These are phyloP conservation scores for Ehretia macrophylla DNA, from an alignment of 257 asterid genomes.

Conservation along the genomic window DNA sequence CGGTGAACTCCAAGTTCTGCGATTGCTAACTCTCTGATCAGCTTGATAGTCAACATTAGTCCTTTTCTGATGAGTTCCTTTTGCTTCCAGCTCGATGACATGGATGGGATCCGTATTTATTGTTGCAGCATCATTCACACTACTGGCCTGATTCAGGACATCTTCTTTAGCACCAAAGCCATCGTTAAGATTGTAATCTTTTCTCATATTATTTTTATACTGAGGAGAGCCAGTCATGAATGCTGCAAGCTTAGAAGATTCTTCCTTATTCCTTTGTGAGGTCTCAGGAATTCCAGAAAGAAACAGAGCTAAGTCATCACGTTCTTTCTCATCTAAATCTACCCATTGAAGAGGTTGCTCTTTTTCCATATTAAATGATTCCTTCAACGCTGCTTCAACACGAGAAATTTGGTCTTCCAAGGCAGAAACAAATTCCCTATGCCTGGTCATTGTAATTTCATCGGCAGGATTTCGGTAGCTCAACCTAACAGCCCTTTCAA, in stretches of 20 bases:
- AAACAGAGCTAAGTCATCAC: conserved; percentile 70
- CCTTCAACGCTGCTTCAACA: conserved; percentile 57
- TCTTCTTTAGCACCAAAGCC: conserved; percentile 19
- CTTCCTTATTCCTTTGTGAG: conserved; percentile 30
- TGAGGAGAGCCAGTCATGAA: conserved; percentile 20
- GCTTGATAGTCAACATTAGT: conserved; percentile 25
- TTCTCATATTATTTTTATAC: conserved; percentile 18
- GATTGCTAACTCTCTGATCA: conserved; percentile 30
- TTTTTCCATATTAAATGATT: conserved; percentile 44
- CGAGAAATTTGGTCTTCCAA: conserved; percentile 62
- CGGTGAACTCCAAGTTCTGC: conserved; percentile 27
- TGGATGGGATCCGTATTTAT: conserved; percentile 16
- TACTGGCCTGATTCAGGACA: conserved; percentile 16
- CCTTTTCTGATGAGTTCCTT: conserved; percentile 19
- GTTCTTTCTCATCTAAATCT: conserved; percentile 61
- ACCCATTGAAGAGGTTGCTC: conserved; percentile 73
- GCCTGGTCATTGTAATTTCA: conserved; percentile 60
- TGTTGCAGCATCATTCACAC: conserved; percentile 20
- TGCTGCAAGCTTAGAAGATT: conserved; percentile 19
- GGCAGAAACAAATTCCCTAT: conserved; percentile 65
- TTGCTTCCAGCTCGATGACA: conserved; percentile 25
- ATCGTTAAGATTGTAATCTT: conserved; percentile 17
- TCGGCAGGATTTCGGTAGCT: conserved; percentile 67
- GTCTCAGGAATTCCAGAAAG: conserved; percentile 55
- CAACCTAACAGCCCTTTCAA: conserved; percentile 72